Base-by-base conservation (phyloP, 129 eudicot genomes). In the Arctium lappa region DNA sequence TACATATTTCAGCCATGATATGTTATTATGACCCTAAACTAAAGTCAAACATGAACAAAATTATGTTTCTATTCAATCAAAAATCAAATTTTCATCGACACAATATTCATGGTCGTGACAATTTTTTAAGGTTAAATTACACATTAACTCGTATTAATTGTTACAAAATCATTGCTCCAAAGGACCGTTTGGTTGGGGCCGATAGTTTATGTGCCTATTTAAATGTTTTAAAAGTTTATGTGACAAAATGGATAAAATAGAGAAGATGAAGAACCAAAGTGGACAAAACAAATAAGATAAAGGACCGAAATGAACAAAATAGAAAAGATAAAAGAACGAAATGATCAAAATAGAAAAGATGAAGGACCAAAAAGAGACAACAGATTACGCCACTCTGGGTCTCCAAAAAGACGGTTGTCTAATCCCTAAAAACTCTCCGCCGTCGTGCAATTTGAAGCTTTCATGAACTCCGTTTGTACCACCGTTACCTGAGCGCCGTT, bases 401-500 rank as follows among this genome's bases (percentile, higher is more conserved):
- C 39, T 34, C 56, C 16, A 46, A 71, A 31, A 13, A 31, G 60
- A 60, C n/a, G 32, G 30, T n/a, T 42, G 46, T 31, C 48, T 32
- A 37, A 69, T 42, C 76, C 83, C 77, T 79, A 40, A 36, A 40
- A 36, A 3, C 65, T 18, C n/a, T 18, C 48, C 32, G 34, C 83
- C 76, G 76, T 31, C 76, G 76, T 79, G 33, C 82, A 40, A 40
- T 71, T 27, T 69, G 44, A 79, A 69, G 37, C 1, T 68, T 32
- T 63, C 0, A n/a, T 18, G 80, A 77, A 77, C 66, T 66, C 75
- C 63, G 75, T 30, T 74, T 27, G 31, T 15, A 63, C 80, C 66
- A 48, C 76, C 39, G 50, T 82, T 44, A 39, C 56, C 53, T 44
- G 85, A 82, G 30, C 71, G 69, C 39, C 80, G 76, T 18, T 70